Evolutionary conservation across 768 basidiomycete species (phyloP), one percentile per base, ranked within the genome.

Genomic region (Dictyophora rubrovolvata): DNA sequence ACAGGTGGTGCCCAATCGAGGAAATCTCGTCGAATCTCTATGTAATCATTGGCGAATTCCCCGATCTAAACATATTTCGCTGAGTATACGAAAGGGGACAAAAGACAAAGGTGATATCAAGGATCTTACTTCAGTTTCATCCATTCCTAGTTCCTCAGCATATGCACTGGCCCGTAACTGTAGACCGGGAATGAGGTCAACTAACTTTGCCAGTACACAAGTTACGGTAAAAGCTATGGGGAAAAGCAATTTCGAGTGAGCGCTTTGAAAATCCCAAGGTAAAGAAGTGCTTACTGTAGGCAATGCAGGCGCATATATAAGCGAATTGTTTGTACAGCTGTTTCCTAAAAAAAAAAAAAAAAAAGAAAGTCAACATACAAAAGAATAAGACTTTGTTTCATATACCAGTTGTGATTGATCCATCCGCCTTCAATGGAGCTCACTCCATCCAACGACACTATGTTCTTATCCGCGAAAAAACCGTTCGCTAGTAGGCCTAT

Each of bases 321-420:
- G 79, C 78, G 59, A 91, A 72, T 60, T 92, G 89, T 64, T 84
- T 86, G 63, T 88, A 88, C 20, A 93, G 76, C 65, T 89, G 89
- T 65, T 84, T 84, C 57, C 57, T 59, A 48, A 2, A 50, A 12
- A 18, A 54, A 63, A 70, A 61, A 69, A 54, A 48, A 2, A 50
- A 12, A 18, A 54, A 63, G 69, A 61, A 69, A 54, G 51, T 55
- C 53, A 50, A 56, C 11, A 28, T n/a, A 50, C 16, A 46, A 17
- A 53, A 23, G 35, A 18, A 9, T 11, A 37, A 47, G 5, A 23
- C 7, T 18, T 42, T 22, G 16, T 22, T 18, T 16, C 42, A 10
- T 37, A 37, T 53, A 51, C 79, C 81, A 89, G 70, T 86, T 77
- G 55, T 79, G 79, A 67, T 91, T 82, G 57, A 93, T 69, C 83